phyloP scores from a whole-genome alignment of 2,329 filamentous ascomycete species.

The Hypomyces perniciosus region DNA sequence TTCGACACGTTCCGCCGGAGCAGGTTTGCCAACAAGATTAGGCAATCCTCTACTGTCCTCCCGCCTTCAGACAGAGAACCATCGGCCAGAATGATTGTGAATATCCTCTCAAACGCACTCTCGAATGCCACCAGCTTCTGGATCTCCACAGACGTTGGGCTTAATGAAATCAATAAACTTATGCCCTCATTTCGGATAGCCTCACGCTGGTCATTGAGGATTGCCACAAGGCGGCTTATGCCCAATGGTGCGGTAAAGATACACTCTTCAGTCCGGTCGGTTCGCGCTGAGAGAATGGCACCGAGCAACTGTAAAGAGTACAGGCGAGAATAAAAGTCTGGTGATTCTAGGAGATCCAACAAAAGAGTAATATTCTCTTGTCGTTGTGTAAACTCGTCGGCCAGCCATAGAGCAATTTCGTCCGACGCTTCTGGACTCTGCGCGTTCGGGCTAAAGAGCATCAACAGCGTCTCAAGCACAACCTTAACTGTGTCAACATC shows the following conservation, averaged over 20 bases:
- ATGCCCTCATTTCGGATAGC: constrained; percentile 84
- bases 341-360: constrained; percentile 79
- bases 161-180: constrained; percentile 80
- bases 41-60: constrained; percentile 83
- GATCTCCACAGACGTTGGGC: constrained; percentile 77
- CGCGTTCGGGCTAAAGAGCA: constrained; percentile 73
- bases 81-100: constrained; percentile 74
- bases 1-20: constrained; percentile 84
- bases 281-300: constrained; percentile 76
- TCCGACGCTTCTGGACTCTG: constrained; percentile 87
- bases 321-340: constrained; percentile 83
- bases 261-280: constrained; percentile 90
- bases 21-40: constrained; percentile 85
- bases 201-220: constrained; percentile 79
- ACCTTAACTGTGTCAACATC: constrained; percentile 96
- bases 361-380: constrained; percentile 94
- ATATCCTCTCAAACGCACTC: constrained; percentile 83
- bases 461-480: constrained; percentile 87
- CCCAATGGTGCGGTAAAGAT: constrained; percentile 84
- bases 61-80: constrained; percentile 78
- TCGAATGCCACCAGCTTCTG: constrained; percentile 96
- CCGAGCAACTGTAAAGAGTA: constrained; percentile 87
- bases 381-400: constrained; percentile 94
- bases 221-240: constrained; percentile 76
- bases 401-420: constrained; percentile 91